These are phyloP conservation scores for Goffeauzyma gilvescens DNA, from an alignment of 768 basidiomycete genomes.

Conservation along the genomic window DNA sequence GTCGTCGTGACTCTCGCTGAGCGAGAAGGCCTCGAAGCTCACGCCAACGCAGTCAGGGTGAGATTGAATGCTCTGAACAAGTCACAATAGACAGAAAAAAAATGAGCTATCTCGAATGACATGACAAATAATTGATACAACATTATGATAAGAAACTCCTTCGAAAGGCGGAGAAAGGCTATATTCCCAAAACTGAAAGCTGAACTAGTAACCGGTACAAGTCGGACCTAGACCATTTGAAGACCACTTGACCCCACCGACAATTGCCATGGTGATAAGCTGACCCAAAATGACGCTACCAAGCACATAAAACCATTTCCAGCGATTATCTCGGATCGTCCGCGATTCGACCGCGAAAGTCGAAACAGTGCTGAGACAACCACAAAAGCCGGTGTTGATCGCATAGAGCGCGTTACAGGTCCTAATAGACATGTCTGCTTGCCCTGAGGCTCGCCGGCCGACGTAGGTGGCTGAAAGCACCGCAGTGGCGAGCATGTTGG, in stretches of 20 bases:
- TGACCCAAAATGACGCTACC: constrained; percentile 56
- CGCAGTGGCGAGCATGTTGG: constrained; percentile 49
- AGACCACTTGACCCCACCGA: constrained; percentile 47
- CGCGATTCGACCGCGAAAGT: constrained; percentile 71
- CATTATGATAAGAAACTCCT: too few species aligned
- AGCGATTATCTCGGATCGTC: constrained; percentile 39
- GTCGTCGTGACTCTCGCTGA: constrained; percentile 75
- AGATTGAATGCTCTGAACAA: constrained; percentile 37
- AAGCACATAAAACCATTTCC: constrained; percentile 49
- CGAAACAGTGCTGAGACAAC: constrained; percentile 80
- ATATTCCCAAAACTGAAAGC: too few species aligned
- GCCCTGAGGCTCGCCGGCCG: constrained; percentile 39
- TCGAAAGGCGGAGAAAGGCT: too few species aligned
- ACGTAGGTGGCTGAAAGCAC: constrained; percentile 56
- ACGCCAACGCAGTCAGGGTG: constrained; percentile 87
- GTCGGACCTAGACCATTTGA: constrained; percentile 4
- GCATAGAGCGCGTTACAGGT: constrained; percentile 63
- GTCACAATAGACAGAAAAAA: background rate
- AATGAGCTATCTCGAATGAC: background rate
- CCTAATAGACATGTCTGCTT: constrained; percentile 9
- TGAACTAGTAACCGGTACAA: too few species aligned
- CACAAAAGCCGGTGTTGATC: constrained; percentile 78
- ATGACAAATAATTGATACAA: background rate
- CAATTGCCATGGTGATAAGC: constrained; percentile 47
- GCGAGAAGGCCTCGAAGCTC: constrained; percentile 82